Evolutionary conservation across 805 yeast genomes (phyloP).

Genomic region (Saccharomycopsis sp.): DNA sequence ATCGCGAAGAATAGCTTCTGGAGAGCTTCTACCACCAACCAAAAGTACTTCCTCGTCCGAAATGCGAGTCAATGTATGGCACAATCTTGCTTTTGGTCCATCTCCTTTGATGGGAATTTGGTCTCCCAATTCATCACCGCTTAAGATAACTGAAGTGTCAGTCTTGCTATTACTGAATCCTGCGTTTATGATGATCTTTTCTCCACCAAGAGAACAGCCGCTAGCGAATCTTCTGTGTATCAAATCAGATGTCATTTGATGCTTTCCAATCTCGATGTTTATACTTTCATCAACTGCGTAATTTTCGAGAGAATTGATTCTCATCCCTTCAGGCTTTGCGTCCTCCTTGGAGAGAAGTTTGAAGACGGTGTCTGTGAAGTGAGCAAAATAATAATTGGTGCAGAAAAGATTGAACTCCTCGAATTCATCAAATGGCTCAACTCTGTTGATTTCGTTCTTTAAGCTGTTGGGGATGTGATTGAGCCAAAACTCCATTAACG

Average conservation of each 20-base stretch:
- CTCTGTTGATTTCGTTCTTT: conserved; percentile 35
- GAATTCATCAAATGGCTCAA: conserved; percentile 78
- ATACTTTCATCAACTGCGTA: neutral
- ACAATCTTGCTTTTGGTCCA: conserved; percentile 40
- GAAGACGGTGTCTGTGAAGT: conserved; percentile 42
- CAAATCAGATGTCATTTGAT: neutral
- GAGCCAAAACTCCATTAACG: conserved; percentile 56
- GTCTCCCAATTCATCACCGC: neutral
- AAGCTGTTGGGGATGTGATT: conserved; percentile 33
- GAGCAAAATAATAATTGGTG: conserved; percentile 66
- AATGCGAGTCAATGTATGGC: conserved; percentile 44
- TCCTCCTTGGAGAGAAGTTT: neutral
- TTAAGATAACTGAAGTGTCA: conserved; percentile 21
- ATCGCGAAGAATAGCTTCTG: conserved; percentile 40
- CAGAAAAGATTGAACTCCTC: conserved; percentile 73
- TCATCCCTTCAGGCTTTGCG: conserved; percentile 15
- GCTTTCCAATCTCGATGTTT: neutral
- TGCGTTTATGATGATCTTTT: conserved; percentile 27
- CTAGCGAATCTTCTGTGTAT: conserved; percentile 40
- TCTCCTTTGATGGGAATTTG: neutral
- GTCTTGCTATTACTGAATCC: conserved; percentile 37
- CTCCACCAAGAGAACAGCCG: conserved; percentile 22
- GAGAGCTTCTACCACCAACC: conserved; percentile 65
- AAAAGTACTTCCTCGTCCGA: conserved; percentile 31
- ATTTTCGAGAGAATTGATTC: conserved; percentile 2